Percentiles rank a stretch among this genome's conserved stretches.
Conservation (phyloP, 805 yeast species). For the Cephaloascus fragrans region DNA sequence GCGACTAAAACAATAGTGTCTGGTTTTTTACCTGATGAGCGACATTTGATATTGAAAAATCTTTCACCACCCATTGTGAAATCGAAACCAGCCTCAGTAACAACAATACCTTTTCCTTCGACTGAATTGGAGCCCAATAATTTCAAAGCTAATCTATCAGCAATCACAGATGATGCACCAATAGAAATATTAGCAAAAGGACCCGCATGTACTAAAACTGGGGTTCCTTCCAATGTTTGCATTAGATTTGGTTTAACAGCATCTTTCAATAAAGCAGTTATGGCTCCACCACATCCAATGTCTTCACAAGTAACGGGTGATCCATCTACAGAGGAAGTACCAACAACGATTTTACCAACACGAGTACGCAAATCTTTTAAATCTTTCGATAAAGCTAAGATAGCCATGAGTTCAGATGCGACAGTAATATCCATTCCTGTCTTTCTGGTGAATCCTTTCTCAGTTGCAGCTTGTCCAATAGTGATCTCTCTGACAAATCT, state of each 20-base stretch:
- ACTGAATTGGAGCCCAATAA: constrained; percentile 60
- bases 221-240: constrained; percentile 97
- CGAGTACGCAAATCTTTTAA: constrained; percentile 79
- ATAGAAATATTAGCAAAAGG: constrained; percentile 96
- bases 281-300: constrained; percentile 91
- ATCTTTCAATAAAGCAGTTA: constrained; percentile 89
- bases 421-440: constrained; percentile 96
- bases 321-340: constrained; percentile 57
- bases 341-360: constrained; percentile 85
- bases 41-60: constrained; percentile 90
- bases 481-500: constrained; percentile 84
- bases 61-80: constrained; percentile 99
- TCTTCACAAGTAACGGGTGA: constrained; percentile 90
- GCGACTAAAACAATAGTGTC: constrained; percentile 92
- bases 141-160: constrained; percentile 88
- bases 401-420: constrained; percentile 95
- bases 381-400: constrained; percentile 72
- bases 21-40: constrained; percentile 81
- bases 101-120: constrained; percentile 66
- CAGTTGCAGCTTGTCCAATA: constrained; percentile 87
- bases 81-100: constrained; percentile 97
- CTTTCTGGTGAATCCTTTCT: constrained; percentile 75
- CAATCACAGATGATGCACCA: constrained; percentile 92
- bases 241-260: constrained; percentile 93
- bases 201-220: constrained; percentile 96